phyloP scores from a whole-genome alignment of 148 eudicot species.

The Tetragonia tetragonoides region DNA sequence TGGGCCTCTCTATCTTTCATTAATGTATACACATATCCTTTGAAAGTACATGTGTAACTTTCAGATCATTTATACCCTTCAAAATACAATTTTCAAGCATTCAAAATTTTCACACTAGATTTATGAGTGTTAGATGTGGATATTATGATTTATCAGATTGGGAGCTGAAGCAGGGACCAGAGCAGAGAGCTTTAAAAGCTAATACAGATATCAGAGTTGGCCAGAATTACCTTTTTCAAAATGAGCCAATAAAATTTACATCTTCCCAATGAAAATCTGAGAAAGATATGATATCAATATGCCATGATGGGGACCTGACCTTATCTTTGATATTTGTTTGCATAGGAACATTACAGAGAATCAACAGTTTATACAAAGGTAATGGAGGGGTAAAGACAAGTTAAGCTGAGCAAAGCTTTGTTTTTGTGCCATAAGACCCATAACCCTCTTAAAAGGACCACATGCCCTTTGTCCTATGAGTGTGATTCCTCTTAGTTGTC shows the following conservation, averaged over 20 bases:
- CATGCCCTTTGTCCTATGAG: constrained; percentile 18
- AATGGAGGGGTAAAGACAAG: background rate
- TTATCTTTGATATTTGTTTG: constrained; percentile 13
- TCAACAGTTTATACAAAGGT: background rate
- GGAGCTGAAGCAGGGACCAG: constrained; percentile 23
- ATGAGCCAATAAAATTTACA: constrained; percentile 10
- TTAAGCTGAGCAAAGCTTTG: background rate
- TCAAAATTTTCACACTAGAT: constrained; percentile 18
- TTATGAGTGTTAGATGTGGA: constrained; percentile 15
- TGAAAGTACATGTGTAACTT: background rate
- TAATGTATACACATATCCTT: background rate
- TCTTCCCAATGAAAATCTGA: constrained; percentile 10
- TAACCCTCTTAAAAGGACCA: constrained; percentile 28
- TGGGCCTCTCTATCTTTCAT: background rate
- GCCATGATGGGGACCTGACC: constrained; percentile 16
- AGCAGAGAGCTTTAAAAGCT: constrained; percentile 20
- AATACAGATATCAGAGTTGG: constrained; percentile 10
- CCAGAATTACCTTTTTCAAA: background rate
- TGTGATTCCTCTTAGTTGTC: background rate
- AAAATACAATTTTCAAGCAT: constrained; percentile 14
- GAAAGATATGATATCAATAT: constrained; percentile 4
- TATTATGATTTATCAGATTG: background rate
- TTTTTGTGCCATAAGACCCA: background rate
- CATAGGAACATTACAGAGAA: background rate
- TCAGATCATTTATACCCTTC: background rate